Base-by-base conservation (phyloP, 2,329 filamentous ascomycete genomes). In the Xylaria sp. region DNA sequence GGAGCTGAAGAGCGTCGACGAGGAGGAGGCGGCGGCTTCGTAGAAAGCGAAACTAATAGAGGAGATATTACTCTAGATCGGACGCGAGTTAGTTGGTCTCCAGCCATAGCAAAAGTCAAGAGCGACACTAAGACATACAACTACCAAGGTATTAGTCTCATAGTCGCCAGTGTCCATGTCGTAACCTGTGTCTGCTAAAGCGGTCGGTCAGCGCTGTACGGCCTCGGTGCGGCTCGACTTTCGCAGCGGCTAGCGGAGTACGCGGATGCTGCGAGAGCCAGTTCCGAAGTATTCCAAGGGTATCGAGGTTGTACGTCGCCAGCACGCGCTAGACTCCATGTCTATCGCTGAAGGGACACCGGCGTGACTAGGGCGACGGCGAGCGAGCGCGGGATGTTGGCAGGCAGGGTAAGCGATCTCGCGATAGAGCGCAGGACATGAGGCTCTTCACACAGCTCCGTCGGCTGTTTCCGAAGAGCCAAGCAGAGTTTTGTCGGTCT, bases 151-250 rank as follows among this genome's bases (percentile, higher is more conserved):
- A 79, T 89, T 89, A 76, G 87, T 89, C 75, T 87, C 86, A 78
- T 87, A 88, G 79, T 89, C 86, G 71, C 85, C 85, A 78, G 84
- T 84, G 79, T 89, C 87, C 87, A 89, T 89, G 76, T 85, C 86
- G 85, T 75, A 75, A 78, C 73, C 78, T 75, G 71, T 78, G 71
- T 53, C 45, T 36, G 59, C 29, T 51, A 45, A 47, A 49, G 75
- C 69, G 67, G 69, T 69, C 68, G 72, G 69, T 68, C 71, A 33
- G 54, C 59, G 61, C 22, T 60, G 44, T 56, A 54, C 53, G 50
- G 51, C 54, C 56, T 31, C 50, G 54, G 39, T 69, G 55, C 64
- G 72, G 59, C 54, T 66, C 69, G 62, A 58, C 55, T 61, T 17
- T 65, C 33, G 45, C 49, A 44, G 45, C 38, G 33, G 67, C 65